A percentile compares a stretch with the other conserved stretches of the same genome.
These are phyloP conservation scores for Heterobasidion parviporum DNA, from an alignment of 1,284 basidiomycete genomes.

Conservation along the genomic window DNA sequence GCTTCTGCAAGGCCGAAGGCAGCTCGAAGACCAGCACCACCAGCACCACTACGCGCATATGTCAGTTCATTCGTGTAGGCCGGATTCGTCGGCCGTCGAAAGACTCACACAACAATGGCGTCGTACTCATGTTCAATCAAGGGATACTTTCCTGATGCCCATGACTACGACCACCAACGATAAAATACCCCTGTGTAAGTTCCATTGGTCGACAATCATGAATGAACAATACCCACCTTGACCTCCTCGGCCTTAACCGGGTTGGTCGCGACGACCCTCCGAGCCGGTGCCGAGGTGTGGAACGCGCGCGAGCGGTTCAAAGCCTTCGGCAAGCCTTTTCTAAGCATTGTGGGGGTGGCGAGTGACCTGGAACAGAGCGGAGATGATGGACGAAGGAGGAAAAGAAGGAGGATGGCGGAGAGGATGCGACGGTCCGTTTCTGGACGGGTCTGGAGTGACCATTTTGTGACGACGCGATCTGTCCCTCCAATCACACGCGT, in stretches of 20 bases:
- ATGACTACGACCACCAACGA: constrained; percentile 37
- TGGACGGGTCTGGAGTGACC: neutral
- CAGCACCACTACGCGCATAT: constrained; percentile 73
- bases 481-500: constrained; percentile 28
- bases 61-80: constrained; percentile 6
- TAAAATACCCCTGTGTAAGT: constrained; percentile 10
- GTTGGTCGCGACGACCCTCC: constrained; percentile 65
- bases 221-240: constrained; percentile 36
- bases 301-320: constrained; percentile 46
- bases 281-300: constrained; percentile 48
- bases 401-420: neutral
- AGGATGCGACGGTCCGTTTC: neutral
- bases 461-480: neutral
- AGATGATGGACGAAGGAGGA: constrained; percentile 2
- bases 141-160: constrained; percentile 83
- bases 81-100: constrained; percentile 1
- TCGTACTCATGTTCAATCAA: constrained; percentile 98
- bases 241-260: constrained; percentile 81
- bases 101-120: constrained; percentile 90
- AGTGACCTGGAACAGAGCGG: neutral
- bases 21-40: constrained; percentile 95
- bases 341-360: constrained; percentile 19
- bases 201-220: constrained; percentile 3
- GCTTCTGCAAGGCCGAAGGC: constrained; percentile 99
- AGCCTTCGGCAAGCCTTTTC: constrained; percentile 28